Evolutionary conservation across 2,329 filamentous ascomycete genomes (phyloP).

Genomic region (Mycosphaerella sp.): DNA sequence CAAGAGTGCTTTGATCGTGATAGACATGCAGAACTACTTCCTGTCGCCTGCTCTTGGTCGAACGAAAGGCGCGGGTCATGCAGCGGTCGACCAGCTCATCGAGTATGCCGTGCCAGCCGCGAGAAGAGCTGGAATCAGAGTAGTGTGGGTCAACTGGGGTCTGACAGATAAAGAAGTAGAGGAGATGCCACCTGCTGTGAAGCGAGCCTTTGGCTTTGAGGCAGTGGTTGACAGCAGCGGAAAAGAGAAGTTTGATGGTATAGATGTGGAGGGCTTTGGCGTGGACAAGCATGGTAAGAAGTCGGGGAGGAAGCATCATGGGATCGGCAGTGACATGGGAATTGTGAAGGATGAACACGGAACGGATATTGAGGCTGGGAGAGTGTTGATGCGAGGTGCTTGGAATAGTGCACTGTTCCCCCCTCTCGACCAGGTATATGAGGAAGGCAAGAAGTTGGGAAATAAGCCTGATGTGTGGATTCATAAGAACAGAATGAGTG

Average conservation of each 20-base stretch:
- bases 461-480: conserved; percentile 44
- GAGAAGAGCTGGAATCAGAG: conserved; percentile 45
- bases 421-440: conserved; percentile 39
- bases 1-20: conserved; percentile 33
- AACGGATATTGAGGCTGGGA: conserved; percentile 36
- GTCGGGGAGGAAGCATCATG: conserved; percentile 27
- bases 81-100: conserved; percentile 39
- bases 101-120: conserved; percentile 44
- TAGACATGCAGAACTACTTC: conserved; percentile 34
- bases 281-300: conserved; percentile 27
- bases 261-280: conserved; percentile 8
- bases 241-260: conserved; percentile 16
- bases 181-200: conserved; percentile 46
- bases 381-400: conserved; percentile 46
- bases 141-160: conserved; percentile 55
- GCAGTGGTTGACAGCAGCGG: conserved; percentile 17
- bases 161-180: conserved; percentile 47
- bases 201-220: conserved; percentile 44
- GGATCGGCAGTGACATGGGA: conserved; percentile 31
- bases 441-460: conserved; percentile 25
- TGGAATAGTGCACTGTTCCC: conserved; percentile 53
- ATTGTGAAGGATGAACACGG: conserved; percentile 38
- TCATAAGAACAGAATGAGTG: conserved; percentile 54
- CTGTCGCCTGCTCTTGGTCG: conserved; percentile 31
- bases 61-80: conserved; percentile 36